phyloP scores from a whole-genome alignment of 1,284 basidiomycete species.

The Papiliotrema laurentii region DNA sequence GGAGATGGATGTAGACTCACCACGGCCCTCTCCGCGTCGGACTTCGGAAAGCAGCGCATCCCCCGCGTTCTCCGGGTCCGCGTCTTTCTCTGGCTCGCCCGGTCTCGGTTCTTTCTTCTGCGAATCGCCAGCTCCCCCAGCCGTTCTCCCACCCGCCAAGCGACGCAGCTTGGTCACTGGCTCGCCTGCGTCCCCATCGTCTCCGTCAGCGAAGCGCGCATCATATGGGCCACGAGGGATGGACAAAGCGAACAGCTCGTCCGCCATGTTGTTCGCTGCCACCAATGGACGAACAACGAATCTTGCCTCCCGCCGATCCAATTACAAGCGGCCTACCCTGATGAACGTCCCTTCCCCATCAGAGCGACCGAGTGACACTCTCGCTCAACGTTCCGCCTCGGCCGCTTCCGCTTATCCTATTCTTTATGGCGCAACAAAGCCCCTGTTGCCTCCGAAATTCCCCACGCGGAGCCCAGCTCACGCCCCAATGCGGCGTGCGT shows the following conservation, averaged over 20 bases:
- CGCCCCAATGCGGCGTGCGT: constrained; percentile 43
- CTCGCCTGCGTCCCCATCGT: constrained; percentile 41
- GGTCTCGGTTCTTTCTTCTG: constrained; percentile 44
- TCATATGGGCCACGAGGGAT: constrained; percentile 21
- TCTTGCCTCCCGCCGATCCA: constrained; percentile 23
- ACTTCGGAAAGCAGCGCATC: constrained; percentile 15
- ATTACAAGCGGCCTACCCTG: constrained; percentile 32
- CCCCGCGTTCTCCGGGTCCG: constrained; percentile 16
- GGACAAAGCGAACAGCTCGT: constrained; percentile 35
- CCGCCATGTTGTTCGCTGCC: constrained; percentile 32
- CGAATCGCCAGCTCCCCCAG: constrained; percentile 36
- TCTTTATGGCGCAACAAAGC: constrained; percentile 24
- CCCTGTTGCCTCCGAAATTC: constrained; percentile 20
- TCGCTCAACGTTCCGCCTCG: constrained; percentile 12
- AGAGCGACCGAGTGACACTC: too few species aligned
- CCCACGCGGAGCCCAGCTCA: constrained; percentile 20
- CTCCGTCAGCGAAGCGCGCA: constrained; percentile 40
- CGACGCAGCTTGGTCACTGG: constrained; percentile 30
- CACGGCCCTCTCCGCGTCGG: constrained; percentile 9
- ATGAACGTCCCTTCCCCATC: constrained; percentile 13
- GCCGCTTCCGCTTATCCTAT: constrained; percentile 42
- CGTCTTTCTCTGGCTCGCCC: constrained; percentile 30
- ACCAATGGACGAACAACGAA: constrained; percentile 15
- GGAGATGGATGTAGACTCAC: constrained; percentile 44
- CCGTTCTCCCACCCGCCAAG: constrained; percentile 25